Conservation (phyloP, 208 protist species). For the Angomonas deanei region DNA sequence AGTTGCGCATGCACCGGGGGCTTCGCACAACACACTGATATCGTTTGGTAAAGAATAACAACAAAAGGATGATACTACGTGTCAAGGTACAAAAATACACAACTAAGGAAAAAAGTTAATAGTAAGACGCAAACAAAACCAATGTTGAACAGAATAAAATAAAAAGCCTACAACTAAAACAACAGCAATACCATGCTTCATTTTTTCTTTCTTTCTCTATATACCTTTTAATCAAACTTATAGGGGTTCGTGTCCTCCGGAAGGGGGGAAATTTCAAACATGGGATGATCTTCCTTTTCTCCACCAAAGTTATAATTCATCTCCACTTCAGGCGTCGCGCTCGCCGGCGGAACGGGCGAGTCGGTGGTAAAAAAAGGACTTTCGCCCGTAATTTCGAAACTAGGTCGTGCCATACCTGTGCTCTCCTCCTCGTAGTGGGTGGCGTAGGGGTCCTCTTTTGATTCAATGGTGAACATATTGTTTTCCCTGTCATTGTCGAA, state of each 20-base stretch:
- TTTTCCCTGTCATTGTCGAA: background rate
- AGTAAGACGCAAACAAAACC: background rate
- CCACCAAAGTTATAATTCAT: conserved; percentile 6
- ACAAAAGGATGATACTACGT: background rate
- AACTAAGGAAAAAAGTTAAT: conserved; percentile 3
- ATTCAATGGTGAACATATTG: background rate
- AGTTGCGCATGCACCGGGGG: too few species aligned
- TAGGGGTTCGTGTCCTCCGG: background rate
- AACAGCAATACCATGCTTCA: background rate
- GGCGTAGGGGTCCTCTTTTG: background rate
- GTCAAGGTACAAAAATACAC: background rate
- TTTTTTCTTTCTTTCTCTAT: background rate
- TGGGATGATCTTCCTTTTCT: background rate
- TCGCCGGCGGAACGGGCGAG: background rate
- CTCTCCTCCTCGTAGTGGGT: background rate
- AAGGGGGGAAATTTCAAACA: background rate
- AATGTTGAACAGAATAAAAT: background rate
- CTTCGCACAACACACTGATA: too few species aligned
- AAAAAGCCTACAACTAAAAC: background rate
- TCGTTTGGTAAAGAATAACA: background rate
- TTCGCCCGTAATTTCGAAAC: background rate
- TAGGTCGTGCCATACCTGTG: background rate
- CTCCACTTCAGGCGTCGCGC: background rate
- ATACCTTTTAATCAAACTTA: background rate
- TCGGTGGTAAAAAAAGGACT: background rate